Evolutionary conservation across 2,329 filamentous ascomycete genomes (phyloP), one percentile per base, ranked within the genome.

Genomic region (Sporothrix pseudoabietina): DNA sequence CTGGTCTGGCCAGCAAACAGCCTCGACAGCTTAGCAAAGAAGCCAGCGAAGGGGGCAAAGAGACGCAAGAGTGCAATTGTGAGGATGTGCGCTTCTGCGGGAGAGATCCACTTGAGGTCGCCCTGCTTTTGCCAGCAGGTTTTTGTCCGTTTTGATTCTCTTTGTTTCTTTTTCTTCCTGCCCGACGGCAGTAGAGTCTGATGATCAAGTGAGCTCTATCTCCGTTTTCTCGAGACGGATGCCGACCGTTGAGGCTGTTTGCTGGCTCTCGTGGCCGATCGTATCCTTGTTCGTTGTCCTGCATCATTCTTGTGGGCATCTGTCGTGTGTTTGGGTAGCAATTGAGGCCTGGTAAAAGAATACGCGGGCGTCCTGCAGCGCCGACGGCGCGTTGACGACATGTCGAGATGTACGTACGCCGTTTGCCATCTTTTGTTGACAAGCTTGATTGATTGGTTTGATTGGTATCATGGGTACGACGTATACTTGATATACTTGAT

Each of bases 51-150:
- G 44, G 16, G 44, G 16, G 12, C 44, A 49, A n/a, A 52, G 12
- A 52, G 47, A 1, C 16, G n/a, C 39, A 63, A 66, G 22, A 65
- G 57, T 19, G 32, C 57, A 63, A 22, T 41, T 12, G 35, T 39
- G 61, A 65, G 61, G 61, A 30, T 39, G n/a, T 47, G 22, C 61
- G n/a, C 61, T 26, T 41, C 14, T 63, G 57, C 57, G 19, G 22
- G 41, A 26, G 61, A 26, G 61, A 35, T 68, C 65, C 44, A 49
- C 65, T 68, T 44, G 59, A 41, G 59, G 59, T 22, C 59, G 59
- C 44, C 44, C 4, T 52, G 16, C 44, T 35, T 54, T 55, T 68
- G 41, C 12, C 65, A 35, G 65, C 44, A 66, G 35, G 41, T 14
- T 52, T 32, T 68, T 52, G 63, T 32, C 35, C 22, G 26, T 35